phyloP scores from a whole-genome alignment of 2,329 filamentous ascomycete genomes.

The Pleoardoris graminearum region DNA sequence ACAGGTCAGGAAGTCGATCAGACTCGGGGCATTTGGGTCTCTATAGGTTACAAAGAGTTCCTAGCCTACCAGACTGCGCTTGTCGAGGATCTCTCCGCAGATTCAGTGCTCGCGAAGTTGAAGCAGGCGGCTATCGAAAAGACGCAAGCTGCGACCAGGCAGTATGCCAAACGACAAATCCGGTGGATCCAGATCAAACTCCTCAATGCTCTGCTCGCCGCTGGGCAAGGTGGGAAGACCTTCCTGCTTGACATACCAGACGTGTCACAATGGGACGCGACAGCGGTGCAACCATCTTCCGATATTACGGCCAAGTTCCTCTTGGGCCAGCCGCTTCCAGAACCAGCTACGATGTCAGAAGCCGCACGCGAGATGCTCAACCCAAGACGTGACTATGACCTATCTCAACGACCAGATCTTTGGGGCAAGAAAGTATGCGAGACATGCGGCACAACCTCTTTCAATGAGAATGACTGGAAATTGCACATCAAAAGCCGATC shows the following conservation, averaged over 20 bases:
- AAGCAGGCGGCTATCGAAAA: conserved; percentile 67
- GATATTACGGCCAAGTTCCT: conserved; percentile 68
- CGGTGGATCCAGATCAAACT: conserved; percentile 87
- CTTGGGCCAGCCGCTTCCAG: conserved; percentile 54
- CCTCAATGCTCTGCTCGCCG: conserved; percentile 66
- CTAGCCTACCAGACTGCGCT: conserved; percentile 64
- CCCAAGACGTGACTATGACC: conserved; percentile 57
- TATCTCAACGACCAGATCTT: conserved; percentile 48
- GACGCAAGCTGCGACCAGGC: conserved; percentile 80
- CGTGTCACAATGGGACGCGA: conserved; percentile 60
- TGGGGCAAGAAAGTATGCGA: conserved; percentile 67
- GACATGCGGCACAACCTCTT: conserved; percentile 63
- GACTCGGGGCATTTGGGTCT: conserved; percentile 89
- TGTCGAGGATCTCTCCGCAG: conserved; percentile 27
- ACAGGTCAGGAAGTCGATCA: conserved; percentile 65
- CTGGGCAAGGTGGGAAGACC: conserved; percentile 59
- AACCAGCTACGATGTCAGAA: conserved; percentile 58
- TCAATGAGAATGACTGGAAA: conserved; percentile 61
- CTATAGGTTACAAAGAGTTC: conserved; percentile 95
- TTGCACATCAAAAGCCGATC: conserved; percentile 59
- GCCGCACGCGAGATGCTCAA: conserved; percentile 61
- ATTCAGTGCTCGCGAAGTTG: conserved; percentile 57
- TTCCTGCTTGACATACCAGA: conserved; percentile 84
- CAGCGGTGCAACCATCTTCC: conserved; percentile 69
- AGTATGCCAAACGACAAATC: conserved; percentile 83